Conservation (phyloP, 495 filamentous ascomycete species). For the Pyronema domesticum region DNA sequence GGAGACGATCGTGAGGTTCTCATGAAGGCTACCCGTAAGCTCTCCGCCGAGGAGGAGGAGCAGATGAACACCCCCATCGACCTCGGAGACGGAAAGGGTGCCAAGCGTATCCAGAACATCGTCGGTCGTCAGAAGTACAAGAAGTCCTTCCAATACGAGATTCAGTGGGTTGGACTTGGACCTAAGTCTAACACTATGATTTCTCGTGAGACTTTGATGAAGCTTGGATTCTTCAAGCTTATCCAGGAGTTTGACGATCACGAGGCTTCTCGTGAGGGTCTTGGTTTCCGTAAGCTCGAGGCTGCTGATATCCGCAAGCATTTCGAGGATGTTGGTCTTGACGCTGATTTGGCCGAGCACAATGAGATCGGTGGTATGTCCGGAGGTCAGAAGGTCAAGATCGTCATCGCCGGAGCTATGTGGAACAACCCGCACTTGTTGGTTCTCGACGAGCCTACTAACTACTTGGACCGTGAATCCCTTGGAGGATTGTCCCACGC, state of each 20-base stretch:
- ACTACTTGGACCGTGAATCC: slow-evolving; percentile 96
- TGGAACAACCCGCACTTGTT: slow-evolving; percentile 98
- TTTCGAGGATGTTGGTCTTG: slow-evolving; percentile 89
- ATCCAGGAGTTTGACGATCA: slow-evolving; percentile 98
- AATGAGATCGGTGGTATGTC: slow-evolving; percentile 94
- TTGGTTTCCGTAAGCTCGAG: slow-evolving; percentile 81
- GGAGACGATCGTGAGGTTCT: slow-evolving; percentile 93
- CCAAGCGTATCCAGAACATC: slow-evolving; percentile 63
- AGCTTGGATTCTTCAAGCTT: slow-evolving; percentile 76
- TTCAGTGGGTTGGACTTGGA: slow-evolving; percentile 78
- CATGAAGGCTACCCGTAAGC: slow-evolving; percentile 87
- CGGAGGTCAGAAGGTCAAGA: slow-evolving; percentile 99
- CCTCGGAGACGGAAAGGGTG: slow-evolving; percentile 60
- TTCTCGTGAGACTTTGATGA: slow-evolving; percentile 76
- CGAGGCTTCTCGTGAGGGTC: slow-evolving; percentile 89
- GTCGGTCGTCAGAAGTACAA: slow-evolving; percentile 98
- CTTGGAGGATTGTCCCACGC: slow-evolving; percentile 88
- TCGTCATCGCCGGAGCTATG: slow-evolving; percentile 93
- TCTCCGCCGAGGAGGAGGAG: slow-evolving; percentile 65
- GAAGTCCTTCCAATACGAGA: slow-evolving; percentile 98
- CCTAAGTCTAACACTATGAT: slow-evolving; percentile 88
- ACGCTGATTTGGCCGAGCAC: slow-evolving; percentile 96
- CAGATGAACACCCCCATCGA: slow-evolving; percentile 85
- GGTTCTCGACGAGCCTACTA: slow-evolving; percentile 96
- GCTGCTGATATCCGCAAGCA: slow-evolving; percentile 92